Percentiles rank a stretch among this genome's conserved stretches.
Evolutionary conservation across 352 stramenopile species (phyloP).

Genomic region (Phytophthora sp.): DNA sequence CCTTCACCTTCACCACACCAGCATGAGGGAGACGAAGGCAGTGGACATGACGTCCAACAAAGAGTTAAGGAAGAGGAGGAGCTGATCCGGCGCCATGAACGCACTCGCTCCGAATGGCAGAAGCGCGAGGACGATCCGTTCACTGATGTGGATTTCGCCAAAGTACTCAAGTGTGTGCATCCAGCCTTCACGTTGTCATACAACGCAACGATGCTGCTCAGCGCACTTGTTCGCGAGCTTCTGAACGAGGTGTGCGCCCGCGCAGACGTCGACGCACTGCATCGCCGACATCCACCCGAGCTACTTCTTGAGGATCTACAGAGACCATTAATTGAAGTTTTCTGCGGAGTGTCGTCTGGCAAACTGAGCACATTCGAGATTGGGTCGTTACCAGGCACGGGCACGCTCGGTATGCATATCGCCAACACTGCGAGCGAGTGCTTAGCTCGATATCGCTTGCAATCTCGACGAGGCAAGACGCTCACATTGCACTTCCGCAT

Average conservation of each 20-base stretch:
- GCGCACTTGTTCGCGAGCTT: slow-evolving; percentile 56
- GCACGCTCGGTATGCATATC: slow-evolving; percentile 19
- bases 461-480: slow-evolving; percentile 45
- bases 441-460: slow-evolving; percentile 39
- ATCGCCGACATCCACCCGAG: slow-evolving; percentile 39
- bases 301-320: slow-evolving; percentile 40
- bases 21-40: slow-evolving; percentile 15
- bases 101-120: slow-evolving; percentile 60
- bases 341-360: slow-evolving; percentile 24
- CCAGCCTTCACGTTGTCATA: slow-evolving; percentile 66
- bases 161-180: slow-evolving; percentile 65
- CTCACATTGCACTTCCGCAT: slow-evolving; percentile 53
- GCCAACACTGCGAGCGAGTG: slow-evolving; percentile 25
- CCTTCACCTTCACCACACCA: not conserved
- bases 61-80: slow-evolving; percentile 42
- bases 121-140: slow-evolving; percentile 67
- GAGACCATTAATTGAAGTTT: slow-evolving; percentile 27
- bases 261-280: slow-evolving; percentile 46
- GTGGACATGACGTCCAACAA: slow-evolving; percentile 2
- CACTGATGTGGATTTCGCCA: slow-evolving; percentile 62
- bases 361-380: slow-evolving; percentile 11
- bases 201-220: slow-evolving; percentile 56
- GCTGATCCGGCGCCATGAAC: slow-evolving; percentile 49
- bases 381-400: slow-evolving; percentile 13
- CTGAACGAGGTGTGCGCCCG: slow-evolving; percentile 56